phyloP scores from a whole-genome alignment of 345 rosid genomes.

The Eutrema yunnanense region DNA sequence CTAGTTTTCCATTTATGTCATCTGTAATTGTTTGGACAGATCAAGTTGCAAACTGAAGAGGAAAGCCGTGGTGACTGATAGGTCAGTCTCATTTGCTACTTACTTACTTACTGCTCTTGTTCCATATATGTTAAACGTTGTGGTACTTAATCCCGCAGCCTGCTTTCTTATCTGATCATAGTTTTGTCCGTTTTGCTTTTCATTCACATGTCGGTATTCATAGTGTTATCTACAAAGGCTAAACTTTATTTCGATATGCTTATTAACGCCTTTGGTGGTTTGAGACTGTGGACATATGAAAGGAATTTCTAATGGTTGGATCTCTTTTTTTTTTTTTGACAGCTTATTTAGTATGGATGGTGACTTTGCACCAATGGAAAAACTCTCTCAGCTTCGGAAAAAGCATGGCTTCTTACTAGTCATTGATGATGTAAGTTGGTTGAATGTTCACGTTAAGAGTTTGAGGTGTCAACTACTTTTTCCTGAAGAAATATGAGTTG shows the following conservation, averaged over 20 bases:
- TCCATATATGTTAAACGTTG: not conserved
- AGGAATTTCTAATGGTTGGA: not conserved
- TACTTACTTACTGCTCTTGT: not conserved
- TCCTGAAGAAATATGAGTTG: constrained; percentile 5
- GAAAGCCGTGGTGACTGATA: constrained; percentile 91
- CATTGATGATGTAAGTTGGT: constrained; percentile 79
- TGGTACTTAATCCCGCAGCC: not conserved
- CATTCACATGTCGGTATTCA: not conserved
- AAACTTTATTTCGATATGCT: not conserved
- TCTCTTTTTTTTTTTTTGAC: constrained; percentile 18
- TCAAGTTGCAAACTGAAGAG: constrained; percentile 63
- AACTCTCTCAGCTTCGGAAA: constrained; percentile 67
- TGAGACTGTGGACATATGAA: not conserved
- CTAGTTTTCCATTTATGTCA: constrained; percentile 10
- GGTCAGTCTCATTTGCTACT: constrained; percentile 43
- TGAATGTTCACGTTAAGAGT: not conserved
- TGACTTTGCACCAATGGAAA: constrained; percentile 91
- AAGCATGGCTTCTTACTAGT: constrained; percentile 73
- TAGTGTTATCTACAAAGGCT: not conserved
- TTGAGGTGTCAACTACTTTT: not conserved
- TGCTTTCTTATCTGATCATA: not conserved
- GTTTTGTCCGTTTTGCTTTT: not conserved
- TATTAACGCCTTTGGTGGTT: not conserved
- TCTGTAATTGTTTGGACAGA: constrained; percentile 39
- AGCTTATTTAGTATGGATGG: constrained; percentile 99